Evolutionary conservation across 129 eudicot genomes (phyloP).

Genomic region (Cynara cardunculus): DNA sequence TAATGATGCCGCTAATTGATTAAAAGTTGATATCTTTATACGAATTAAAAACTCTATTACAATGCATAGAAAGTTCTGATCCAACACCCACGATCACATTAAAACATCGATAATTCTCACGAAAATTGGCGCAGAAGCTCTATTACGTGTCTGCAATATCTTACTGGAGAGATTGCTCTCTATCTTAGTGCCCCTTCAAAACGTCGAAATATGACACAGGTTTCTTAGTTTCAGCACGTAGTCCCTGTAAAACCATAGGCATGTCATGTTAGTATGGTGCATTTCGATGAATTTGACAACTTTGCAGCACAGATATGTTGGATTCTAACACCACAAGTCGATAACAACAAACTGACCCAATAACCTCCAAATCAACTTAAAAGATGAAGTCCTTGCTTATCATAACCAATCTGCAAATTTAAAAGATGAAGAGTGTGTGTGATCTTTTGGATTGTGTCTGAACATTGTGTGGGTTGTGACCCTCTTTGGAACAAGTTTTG

Average conservation of each 20-base stretch:
- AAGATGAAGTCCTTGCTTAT: constrained; percentile 88
- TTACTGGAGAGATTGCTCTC: neutral
- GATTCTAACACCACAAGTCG: neutral
- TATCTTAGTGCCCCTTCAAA: constrained; percentile 46
- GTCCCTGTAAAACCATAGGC: constrained; percentile 42
- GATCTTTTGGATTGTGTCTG: neutral
- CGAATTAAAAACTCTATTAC: neutral
- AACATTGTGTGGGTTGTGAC: neutral
- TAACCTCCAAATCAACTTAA: neutral
- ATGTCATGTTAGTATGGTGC: neutral
- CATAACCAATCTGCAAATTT: constrained; percentile 72
- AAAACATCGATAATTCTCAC: no score
- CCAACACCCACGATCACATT: no score
- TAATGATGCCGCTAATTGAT: neutral
- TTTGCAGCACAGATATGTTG: neutral
- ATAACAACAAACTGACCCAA: neutral
- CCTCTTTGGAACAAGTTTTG: neutral
- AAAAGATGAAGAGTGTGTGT: neutral
- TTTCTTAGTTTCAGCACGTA: constrained; percentile 48
- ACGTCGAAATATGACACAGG: constrained; percentile 67
- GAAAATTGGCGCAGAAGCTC: no score
- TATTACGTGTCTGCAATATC: no score
- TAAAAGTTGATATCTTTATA: neutral
- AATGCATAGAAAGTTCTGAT: no score
- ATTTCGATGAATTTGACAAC: neutral